Evolutionary conservation across 257 asterid species (phyloP), one percentile per base, ranked within the genome.

Genomic region (Solanum virginianum): DNA sequence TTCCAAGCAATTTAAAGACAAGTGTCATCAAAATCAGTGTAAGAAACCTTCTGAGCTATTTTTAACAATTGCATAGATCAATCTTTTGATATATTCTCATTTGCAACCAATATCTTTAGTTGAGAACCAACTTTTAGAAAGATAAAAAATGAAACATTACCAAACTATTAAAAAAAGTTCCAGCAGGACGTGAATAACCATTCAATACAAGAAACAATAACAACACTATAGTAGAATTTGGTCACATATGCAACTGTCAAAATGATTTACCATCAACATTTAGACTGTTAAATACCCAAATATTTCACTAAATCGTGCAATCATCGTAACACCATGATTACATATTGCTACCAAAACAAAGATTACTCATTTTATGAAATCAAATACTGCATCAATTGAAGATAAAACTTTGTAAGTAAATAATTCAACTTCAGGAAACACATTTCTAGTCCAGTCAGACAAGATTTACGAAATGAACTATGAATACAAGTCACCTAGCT

Each of bases 21-120:
- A 32, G 43, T 68, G 80, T 80, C 82, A 77, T 84, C 80, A 88
- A 26, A 84, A 80, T 84, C 80, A 22, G 77, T 57, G 10, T 85
- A 65, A 80, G 90, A 71, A 79, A 89, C 88, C 85, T 88, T 88
- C 70, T 24, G 80, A 59, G 89, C 89, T 88, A n/a, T 90, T 90
- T 80, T 86, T 82, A 54, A 59, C 84, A 85, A 93, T 85, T 84
- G 83, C 89, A 82, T 84, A 80, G 29, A 95, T 92, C 88, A 95
- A 49, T 63, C 91, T 90, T 84, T 86, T 90, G 85, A 95, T 90
- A 51, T 88, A 88, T 72, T 86, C 87, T 32, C 98, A 95, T 87
- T 94, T 92, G 54, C 89, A 89, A 18, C 95, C 92, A 81, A 94
- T 98, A 90, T 94, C 98, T 63, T 91, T 92, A 43, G 98, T 94